phyloP scores from a whole-genome alignment of 768 basidiomycete genomes.

The Serendipita sp. region DNA sequence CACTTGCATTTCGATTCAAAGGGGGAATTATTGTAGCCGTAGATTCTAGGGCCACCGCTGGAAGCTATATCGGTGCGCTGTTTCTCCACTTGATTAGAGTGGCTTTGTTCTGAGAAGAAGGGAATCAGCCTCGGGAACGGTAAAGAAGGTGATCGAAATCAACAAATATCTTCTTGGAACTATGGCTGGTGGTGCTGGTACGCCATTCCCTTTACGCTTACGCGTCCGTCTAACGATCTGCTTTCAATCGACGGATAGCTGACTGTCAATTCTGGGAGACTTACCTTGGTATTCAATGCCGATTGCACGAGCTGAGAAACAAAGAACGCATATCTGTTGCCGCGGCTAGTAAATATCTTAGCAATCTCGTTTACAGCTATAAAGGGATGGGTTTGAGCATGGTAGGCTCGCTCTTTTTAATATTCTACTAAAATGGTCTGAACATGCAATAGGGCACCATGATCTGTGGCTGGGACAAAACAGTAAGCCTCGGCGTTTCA shows the following conservation, averaged over 20 bases:
- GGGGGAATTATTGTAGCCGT: slow-evolving; percentile 99
- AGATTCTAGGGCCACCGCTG: slow-evolving; percentile 95
- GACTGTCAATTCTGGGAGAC: slow-evolving; percentile 99
- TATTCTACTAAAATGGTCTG: not conserved
- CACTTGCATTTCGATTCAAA: slow-evolving; percentile 88
- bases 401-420: slow-evolving; percentile 33
- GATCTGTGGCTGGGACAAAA: slow-evolving; percentile 99
- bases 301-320: slow-evolving; percentile 91
- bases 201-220: slow-evolving; percentile 17
- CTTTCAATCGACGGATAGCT: slow-evolving; percentile 29
- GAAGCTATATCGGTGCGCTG: slow-evolving; percentile 80
- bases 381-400: slow-evolving; percentile 99
- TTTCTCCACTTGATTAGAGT: not conserved
- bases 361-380: slow-evolving; percentile 93
- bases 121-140: slow-evolving; percentile 76
- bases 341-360: slow-evolving; percentile 95
- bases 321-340: slow-evolving; percentile 95
- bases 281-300: slow-evolving; percentile 94
- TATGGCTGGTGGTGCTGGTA: slow-evolving; percentile 98
- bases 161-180: slow-evolving; percentile 98
- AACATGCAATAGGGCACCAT: slow-evolving; percentile 67
- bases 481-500: slow-evolving; percentile 32
- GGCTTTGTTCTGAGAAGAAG: not conserved
- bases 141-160: slow-evolving; percentile 99
- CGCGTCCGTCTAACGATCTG: not conserved